These are phyloP conservation scores for Colletotrichum australisinense DNA, from an alignment of 2,329 filamentous ascomycete species.

Conservation along the genomic window DNA sequence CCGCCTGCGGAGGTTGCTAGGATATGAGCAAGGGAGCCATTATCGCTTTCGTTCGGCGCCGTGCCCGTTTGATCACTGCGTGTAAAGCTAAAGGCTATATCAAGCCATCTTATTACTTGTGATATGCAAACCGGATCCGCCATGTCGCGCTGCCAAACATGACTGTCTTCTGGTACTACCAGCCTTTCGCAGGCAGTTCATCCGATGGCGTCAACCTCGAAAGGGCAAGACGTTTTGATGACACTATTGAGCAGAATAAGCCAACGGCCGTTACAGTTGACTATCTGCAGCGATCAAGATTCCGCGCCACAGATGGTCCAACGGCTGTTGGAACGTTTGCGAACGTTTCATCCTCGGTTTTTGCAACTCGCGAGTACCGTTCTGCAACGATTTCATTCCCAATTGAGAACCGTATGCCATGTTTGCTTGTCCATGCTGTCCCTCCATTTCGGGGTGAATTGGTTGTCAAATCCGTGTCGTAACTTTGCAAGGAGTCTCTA, in stretches of 20 bases:
- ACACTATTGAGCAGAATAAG: not conserved
- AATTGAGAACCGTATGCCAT: not conserved
- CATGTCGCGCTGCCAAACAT: not conserved
- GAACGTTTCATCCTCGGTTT: not conserved
- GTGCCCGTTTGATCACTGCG: conserved; percentile 2
- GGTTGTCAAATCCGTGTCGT: not conserved
- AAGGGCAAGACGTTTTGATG: not conserved
- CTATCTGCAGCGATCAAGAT: not conserved
- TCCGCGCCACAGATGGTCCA: not conserved
- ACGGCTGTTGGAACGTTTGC: not conserved
- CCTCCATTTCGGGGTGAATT: not conserved
- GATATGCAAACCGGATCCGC: not conserved
- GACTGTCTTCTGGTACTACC: conserved; percentile 1
- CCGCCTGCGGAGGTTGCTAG: not conserved
- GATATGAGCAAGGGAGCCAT: conserved; percentile 13
- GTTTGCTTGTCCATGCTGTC: not conserved
- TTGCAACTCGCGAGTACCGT: not conserved
- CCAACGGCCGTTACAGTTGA: not conserved
- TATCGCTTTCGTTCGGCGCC: conserved; percentile 7
- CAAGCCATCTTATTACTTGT: conserved; percentile 13
- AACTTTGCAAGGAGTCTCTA: not conserved
- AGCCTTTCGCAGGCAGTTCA: conserved; percentile 18
- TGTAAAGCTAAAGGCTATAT: conserved; percentile 9
- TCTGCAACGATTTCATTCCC: not conserved
- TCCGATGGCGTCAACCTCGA: conserved; percentile 11